Percentiles rank a stretch among this genome's conserved stretches.
Evolutionary conservation across 768 basidiomycete species (phyloP).

Genomic region (Stropharia rugosoannulata): DNA sequence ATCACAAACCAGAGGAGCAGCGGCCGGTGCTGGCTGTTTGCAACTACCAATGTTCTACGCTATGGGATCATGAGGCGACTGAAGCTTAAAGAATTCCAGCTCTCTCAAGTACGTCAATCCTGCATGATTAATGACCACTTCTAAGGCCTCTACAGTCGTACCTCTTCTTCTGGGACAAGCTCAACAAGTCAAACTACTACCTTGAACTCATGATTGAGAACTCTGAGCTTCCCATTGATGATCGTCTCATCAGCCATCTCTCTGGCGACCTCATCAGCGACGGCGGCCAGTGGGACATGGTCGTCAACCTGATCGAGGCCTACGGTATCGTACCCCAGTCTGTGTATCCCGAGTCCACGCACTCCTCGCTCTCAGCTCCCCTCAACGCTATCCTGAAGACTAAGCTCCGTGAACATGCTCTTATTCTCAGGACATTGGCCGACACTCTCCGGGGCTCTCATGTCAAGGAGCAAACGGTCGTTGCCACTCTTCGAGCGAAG

Average conservation of each 20-base stretch:
- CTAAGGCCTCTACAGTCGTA: conserved; percentile 54
- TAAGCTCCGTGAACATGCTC: conserved; percentile 88
- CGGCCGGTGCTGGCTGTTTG: conserved; percentile 95
- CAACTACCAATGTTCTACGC: conserved; percentile 84
- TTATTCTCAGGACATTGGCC: conserved; percentile 71
- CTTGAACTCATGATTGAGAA: conserved; percentile 86
- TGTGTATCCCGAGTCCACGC: conserved; percentile 80
- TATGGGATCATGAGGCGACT: conserved; percentile 85
- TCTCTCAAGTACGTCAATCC: conserved; percentile 65
- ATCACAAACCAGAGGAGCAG: conserved; percentile 86
- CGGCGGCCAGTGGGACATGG: conserved; percentile 97
- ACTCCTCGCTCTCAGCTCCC: conserved; percentile 71
- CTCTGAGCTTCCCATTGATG: conserved; percentile 76
- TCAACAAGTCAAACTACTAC: conserved; percentile 92
- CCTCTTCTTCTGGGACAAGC: conserved; percentile 95
- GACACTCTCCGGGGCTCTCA: conserved; percentile 48
- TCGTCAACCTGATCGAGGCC: conserved; percentile 51
- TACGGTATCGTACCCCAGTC: conserved; percentile 89
- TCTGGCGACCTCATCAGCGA: conserved; percentile 79
- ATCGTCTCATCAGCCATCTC: conserved; percentile 79
- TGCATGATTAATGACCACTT: not conserved
- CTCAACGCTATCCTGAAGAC: conserved; percentile 82
- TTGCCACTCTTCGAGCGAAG: conserved; percentile 65
- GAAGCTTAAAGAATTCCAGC: conserved; percentile 85
- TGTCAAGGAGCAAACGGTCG: conserved; percentile 45